phyloP scores from a whole-genome alignment of 78 protist species.

The Dictyostelium citrinum region DNA sequence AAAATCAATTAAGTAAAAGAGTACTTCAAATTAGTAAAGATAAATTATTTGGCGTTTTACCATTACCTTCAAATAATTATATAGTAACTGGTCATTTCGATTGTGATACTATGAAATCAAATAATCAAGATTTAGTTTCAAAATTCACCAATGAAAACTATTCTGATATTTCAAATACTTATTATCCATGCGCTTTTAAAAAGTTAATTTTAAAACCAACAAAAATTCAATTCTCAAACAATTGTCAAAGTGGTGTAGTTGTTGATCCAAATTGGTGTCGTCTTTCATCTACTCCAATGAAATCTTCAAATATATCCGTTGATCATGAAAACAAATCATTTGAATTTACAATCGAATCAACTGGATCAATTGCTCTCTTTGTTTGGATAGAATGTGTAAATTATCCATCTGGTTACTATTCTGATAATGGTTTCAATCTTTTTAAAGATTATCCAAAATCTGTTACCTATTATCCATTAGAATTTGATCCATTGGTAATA shows the following conservation, averaged over 20 bases:
- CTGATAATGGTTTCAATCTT: constrained; percentile 54
- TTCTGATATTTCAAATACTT: constrained; percentile 12
- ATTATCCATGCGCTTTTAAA: constrained; percentile 31
- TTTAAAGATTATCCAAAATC: constrained; percentile 14
- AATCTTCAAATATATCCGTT: not conserved
- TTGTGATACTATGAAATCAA: not conserved
- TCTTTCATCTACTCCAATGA: not conserved
- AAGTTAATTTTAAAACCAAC: constrained; percentile 30
- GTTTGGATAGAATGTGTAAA: constrained; percentile 36
- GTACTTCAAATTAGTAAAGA: not conserved
- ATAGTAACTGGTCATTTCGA: not conserved
- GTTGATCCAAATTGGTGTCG: not conserved
- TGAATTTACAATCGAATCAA: not conserved
- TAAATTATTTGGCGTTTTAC: not conserved
- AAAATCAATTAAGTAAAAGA: not conserved
- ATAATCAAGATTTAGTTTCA: not conserved
- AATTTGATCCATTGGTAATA: not conserved
- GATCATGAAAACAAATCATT: not conserved
- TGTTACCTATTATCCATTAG: constrained; percentile 23
- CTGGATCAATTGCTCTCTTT: constrained; percentile 38
- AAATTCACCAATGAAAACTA: not conserved
- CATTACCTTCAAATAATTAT: not conserved
- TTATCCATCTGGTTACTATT: constrained; percentile 10
- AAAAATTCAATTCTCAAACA: not conserved
- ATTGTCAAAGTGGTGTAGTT: not conserved